Conservation (phyloP, 345 rosid species). For the Psidium friedrichsthalianum region DNA sequence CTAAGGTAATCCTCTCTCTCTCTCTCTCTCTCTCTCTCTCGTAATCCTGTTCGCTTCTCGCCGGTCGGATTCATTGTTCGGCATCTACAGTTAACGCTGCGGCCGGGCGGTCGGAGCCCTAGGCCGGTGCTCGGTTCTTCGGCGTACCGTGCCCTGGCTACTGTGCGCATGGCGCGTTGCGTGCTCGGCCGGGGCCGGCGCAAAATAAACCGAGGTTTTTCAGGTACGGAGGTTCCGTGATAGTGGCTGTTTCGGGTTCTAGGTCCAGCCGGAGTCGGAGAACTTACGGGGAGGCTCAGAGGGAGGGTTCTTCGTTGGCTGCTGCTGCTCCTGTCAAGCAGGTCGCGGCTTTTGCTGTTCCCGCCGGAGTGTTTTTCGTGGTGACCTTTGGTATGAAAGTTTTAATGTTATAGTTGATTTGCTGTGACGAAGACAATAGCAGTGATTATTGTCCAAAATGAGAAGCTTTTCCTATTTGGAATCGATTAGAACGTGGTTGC, state of each 20-base stretch:
- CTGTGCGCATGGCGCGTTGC: not conserved
- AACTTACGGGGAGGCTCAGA: conserved; percentile 54
- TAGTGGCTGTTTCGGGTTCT: conserved; percentile 24
- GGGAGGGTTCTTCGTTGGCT: conserved; percentile 26
- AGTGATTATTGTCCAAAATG: not conserved
- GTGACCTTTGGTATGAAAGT: conserved; percentile 58
- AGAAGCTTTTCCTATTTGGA: not conserved
- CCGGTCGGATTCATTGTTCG: not conserved
- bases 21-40: not conserved
- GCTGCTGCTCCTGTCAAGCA: conserved; percentile 34
- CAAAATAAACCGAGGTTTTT: conserved; percentile 10
- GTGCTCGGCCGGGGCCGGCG: conserved; percentile 12
- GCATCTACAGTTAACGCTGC: conserved; percentile 19
- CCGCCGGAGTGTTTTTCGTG: conserved; percentile 46
- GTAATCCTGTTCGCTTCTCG: not conserved
- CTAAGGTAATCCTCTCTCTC: conserved; percentile 22
- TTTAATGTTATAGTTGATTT: not conserved
- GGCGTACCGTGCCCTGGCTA: not conserved
- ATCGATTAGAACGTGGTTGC: not conserved
- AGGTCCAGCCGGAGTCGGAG: conserved; percentile 32
- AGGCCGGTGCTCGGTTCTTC: not conserved
- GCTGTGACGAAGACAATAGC: not conserved
- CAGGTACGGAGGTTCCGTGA: conserved; percentile 27
- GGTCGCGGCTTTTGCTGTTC: conserved; percentile 43
- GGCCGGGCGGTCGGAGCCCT: conserved; percentile 4